These are phyloP conservation scores for Brachypodium distachyon DNA, from an alignment of 202 grass and related monocot genomes.

Conservation along the genomic window DNA sequence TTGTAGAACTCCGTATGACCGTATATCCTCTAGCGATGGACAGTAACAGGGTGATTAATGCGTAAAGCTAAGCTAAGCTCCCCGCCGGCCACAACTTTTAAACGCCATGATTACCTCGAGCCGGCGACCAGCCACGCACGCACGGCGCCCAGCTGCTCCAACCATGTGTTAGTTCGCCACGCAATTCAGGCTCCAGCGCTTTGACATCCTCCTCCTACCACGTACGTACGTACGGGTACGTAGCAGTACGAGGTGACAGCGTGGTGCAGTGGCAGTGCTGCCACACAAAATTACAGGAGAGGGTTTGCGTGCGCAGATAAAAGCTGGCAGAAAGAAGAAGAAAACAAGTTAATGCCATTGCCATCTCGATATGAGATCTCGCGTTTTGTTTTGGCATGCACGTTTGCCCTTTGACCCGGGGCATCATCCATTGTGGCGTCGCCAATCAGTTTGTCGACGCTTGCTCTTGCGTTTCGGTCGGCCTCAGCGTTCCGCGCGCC, in stretches of 20 bases:
- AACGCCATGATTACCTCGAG: slow-evolving; percentile 16
- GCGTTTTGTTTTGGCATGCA: background rate
- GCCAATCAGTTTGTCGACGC: no score
- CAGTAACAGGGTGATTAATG: slow-evolving; percentile 10
- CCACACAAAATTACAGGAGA: no score
- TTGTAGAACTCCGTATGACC: no score
- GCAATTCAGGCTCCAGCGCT: background rate
- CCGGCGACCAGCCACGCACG: background rate
- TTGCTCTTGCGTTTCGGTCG: no score
- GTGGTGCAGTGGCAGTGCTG: no score
- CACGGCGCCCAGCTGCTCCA: background rate
- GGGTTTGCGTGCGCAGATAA: no score
- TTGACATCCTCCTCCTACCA: background rate
- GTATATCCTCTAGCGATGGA: no score
- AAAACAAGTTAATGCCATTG: no score
- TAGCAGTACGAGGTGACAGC: no score
- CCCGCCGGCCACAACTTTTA: background rate
- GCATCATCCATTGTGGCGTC: no score
- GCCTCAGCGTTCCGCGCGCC: no score
- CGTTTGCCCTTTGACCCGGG: slow-evolving; percentile 33
- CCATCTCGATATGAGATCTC: background rate
- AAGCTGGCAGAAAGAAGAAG: background rate
- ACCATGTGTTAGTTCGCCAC: background rate
- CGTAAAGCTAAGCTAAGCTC: background rate
- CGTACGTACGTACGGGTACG: background rate